These are phyloP conservation scores for Neopestalotiopsis rosae DNA, from an alignment of 2,329 filamentous ascomycete genomes.

Conservation along the genomic window DNA sequence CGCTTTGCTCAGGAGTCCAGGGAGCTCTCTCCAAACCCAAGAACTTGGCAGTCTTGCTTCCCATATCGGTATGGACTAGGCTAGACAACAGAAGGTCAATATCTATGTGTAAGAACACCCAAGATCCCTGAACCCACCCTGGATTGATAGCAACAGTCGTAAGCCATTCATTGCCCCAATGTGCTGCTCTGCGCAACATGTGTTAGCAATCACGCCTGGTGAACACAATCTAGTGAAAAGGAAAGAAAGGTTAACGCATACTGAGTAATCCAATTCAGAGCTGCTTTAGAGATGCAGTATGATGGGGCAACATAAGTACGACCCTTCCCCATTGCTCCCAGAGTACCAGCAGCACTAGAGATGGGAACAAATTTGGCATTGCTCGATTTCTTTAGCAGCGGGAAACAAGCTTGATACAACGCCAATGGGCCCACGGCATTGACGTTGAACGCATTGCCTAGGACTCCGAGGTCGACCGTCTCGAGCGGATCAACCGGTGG, in stretches of 20 bases:
- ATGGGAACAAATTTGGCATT: conserved; percentile 39
- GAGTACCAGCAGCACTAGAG: conserved; percentile 32
- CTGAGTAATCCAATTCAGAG: conserved; percentile 37
- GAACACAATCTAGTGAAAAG: neutral
- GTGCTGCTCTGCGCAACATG: conserved; percentile 19
- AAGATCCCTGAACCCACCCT: conserved; percentile 20
- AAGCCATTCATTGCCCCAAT: conserved; percentile 25
- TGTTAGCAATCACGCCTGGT: neutral
- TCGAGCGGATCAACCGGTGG: conserved; percentile 32
- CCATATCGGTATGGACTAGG: conserved; percentile 25
- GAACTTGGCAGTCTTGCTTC: conserved; percentile 23
- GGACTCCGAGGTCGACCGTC: conserved; percentile 33
- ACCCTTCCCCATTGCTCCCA: conserved; percentile 25
- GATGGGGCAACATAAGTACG: conserved; percentile 25
- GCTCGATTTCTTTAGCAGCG: conserved; percentile 35
- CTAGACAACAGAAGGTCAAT: neutral
- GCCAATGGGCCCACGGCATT: conserved; percentile 39
- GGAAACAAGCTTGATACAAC: conserved; percentile 38
- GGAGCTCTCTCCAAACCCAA: conserved; percentile 26
- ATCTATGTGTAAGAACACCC: neutral
- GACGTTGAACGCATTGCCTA: conserved; percentile 31
- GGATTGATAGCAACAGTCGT: conserved; percentile 23
- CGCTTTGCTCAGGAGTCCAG: conserved; percentile 26
- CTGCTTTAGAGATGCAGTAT: conserved; percentile 38
- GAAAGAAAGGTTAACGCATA: neutral